A percentile compares a stretch with the other conserved stretches of the same genome.
phyloP scores from a whole-genome alignment of 768 basidiomycete genomes.

The Russula vinacea region DNA sequence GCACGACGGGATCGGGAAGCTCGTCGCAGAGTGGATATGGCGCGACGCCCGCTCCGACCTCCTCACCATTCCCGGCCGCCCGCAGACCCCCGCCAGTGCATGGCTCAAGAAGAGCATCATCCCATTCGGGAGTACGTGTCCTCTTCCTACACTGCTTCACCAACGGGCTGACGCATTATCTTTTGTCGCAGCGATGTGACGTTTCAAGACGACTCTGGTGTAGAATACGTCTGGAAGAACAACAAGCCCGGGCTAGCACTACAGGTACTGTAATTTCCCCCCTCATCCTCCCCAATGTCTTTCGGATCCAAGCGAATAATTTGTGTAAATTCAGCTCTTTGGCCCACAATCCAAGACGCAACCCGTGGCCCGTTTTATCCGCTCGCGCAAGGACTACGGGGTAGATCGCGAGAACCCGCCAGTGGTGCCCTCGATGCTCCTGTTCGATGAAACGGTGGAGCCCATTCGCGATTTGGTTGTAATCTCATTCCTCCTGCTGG shows the following conservation, averaged over 20 bases:
- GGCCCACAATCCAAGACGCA: constrained; percentile 25
- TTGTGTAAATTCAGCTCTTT: constrained; percentile 13
- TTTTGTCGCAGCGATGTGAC: constrained; percentile 18
- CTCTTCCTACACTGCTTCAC: background rate
- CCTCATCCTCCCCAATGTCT: background rate
- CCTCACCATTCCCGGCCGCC: constrained; percentile 24
- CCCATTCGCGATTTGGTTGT: constrained; percentile 24
- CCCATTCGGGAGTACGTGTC: constrained; percentile 24
- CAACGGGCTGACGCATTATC: background rate
- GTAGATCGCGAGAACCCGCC: constrained; percentile 18
- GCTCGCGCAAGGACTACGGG: constrained; percentile 18
- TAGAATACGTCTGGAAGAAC: constrained; percentile 26
- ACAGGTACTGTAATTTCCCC: constrained; percentile 11
- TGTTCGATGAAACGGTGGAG: constrained; percentile 24
- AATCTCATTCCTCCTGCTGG: constrained; percentile 28
- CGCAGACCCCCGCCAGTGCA: constrained; percentile 17
- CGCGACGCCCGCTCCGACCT: constrained; percentile 28
- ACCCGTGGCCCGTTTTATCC: constrained; percentile 29
- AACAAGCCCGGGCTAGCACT: constrained; percentile 22
- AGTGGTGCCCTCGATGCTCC: constrained; percentile 24
- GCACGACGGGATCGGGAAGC: constrained; percentile 19
- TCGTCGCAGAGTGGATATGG: constrained; percentile 30
- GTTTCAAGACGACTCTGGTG: constrained; percentile 22
- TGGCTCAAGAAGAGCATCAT: constrained; percentile 30
- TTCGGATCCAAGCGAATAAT: background rate